Evolutionary conservation across 2,329 filamentous ascomycete species (phyloP).

Genomic region (Diaporthe sp.): DNA sequence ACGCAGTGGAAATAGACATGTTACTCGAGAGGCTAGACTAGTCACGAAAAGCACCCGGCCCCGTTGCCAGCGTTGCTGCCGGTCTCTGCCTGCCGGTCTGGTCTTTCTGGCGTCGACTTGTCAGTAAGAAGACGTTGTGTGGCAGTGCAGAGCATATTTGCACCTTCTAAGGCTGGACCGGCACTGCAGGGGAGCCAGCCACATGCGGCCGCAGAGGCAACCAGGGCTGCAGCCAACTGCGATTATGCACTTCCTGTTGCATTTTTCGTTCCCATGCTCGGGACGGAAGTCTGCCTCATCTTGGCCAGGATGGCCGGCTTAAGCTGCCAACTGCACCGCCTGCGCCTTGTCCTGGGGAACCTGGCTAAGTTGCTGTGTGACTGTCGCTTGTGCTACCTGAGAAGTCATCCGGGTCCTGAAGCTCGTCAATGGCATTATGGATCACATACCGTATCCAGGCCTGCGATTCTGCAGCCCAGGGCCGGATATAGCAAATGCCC

Average conservation of each 20-base stretch:
- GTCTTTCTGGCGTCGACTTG: background rate
- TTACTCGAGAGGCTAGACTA: background rate
- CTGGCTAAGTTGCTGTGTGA: background rate
- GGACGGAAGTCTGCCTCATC: background rate
- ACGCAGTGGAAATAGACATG: background rate
- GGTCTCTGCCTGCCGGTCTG: background rate
- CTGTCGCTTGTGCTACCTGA: background rate
- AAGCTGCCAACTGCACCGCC: background rate
- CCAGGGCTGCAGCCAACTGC: conserved; percentile 2
- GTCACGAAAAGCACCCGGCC: background rate
- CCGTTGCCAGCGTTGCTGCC: background rate
- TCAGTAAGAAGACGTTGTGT: background rate
- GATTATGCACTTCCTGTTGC: background rate
- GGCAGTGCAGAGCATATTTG: background rate
- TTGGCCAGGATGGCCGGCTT: background rate
- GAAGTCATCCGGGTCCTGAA: background rate
- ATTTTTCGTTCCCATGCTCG: background rate
- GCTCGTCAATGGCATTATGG: background rate
- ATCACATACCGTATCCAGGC: background rate
- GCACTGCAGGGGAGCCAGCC: background rate
- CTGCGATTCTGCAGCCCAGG: background rate
- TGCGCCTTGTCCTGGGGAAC: background rate
- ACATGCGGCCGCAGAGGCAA: background rate
- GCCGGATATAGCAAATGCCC: background rate
- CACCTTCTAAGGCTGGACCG: background rate